Conservation (phyloP, 768 basidiomycete genomes). For the Pleurotus cornucopiae region DNA sequence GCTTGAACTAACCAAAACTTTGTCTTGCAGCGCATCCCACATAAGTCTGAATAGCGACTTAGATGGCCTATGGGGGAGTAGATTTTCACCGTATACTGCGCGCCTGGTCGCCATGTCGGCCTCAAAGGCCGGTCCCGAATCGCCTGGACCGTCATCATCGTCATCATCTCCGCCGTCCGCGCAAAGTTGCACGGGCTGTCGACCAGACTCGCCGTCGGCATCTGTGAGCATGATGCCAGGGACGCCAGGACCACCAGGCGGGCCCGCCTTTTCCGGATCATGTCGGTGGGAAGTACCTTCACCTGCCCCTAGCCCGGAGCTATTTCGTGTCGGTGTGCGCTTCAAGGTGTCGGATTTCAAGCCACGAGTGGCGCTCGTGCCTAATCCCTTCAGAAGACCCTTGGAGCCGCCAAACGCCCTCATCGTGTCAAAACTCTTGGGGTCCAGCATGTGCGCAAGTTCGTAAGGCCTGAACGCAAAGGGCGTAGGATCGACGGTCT, state of each 20-base stretch:
- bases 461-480: slow-evolving; percentile 70
- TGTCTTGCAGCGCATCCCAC: slow-evolving; percentile 87
- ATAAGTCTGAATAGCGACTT: slow-evolving; percentile 74
- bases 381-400: slow-evolving; percentile 68
- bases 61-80: slow-evolving; percentile 63
- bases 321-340: slow-evolving; percentile 16
- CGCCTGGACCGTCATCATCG: slow-evolving; percentile 16
- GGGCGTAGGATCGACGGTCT: slow-evolving; percentile 55
- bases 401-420: slow-evolving; percentile 65
- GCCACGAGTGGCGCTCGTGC: slow-evolving; percentile 55
- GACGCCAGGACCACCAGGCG: slow-evolving; percentile 12
- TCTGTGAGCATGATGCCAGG: slow-evolving; percentile 21
- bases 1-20: slow-evolving; percentile 58
- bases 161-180: slow-evolving; percentile 10
- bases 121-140: slow-evolving; percentile 22
- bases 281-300: slow-evolving; percentile 9
- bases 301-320: slow-evolving; percentile 13
- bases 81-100: slow-evolving; percentile 71
- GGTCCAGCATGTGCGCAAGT: slow-evolving; percentile 86
- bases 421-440: slow-evolving; percentile 72
- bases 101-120: slow-evolving; percentile 58
- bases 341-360: slow-evolving; percentile 8
- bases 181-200: slow-evolving; percentile 1
- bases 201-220: slow-evolving; percentile 7
- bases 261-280: slow-evolving; percentile 14